A percentile compares a stretch with the other conserved stretches of the same genome.
phyloP scores from a whole-genome alignment of 1,284 basidiomycete species.

The Mycosarcoma maydis region DNA sequence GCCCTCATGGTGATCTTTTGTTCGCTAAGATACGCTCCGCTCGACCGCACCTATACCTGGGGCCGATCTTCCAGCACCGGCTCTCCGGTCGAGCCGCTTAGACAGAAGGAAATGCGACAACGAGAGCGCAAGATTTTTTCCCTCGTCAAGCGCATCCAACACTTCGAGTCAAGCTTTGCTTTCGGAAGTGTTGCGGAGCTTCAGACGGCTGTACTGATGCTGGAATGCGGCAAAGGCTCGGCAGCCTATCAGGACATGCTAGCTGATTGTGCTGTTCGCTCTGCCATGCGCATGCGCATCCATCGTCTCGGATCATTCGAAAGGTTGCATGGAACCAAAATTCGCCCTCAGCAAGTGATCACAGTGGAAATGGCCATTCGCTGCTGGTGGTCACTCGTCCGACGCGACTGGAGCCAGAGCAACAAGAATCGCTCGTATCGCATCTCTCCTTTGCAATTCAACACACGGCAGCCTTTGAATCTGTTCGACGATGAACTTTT shows the following conservation, averaged over 20 bases:
- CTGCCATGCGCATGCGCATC: slow-evolving; percentile 45
- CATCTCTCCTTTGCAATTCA: slow-evolving; percentile 33
- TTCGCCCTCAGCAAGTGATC: slow-evolving; percentile 2
- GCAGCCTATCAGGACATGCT: slow-evolving; percentile 23
- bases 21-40: slow-evolving; percentile 23
- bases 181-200: slow-evolving; percentile 31
- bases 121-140: slow-evolving; percentile 24
- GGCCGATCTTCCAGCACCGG: slow-evolving; percentile 1
- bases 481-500: slow-evolving; percentile 40
- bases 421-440: slow-evolving; percentile 30
- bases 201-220: slow-evolving; percentile 28
- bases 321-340: slow-evolving; percentile 9
- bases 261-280: slow-evolving; percentile 32
- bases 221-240: slow-evolving; percentile 30
- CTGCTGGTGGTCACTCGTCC: slow-evolving; percentile 42
- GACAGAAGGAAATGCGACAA: slow-evolving; percentile 28
- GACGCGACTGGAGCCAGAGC: slow-evolving; percentile 36
- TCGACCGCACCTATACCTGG: slow-evolving; percentile 28
- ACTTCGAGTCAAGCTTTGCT: slow-evolving; percentile 22
- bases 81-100: slow-evolving; percentile 14
- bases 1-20: slow-evolving; percentile 39
- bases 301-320: slow-evolving; percentile 32
- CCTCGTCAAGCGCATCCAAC: slow-evolving; percentile 35
- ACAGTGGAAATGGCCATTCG: slow-evolving; percentile 37
- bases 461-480: slow-evolving; percentile 34